A percentile compares a stretch with the other conserved stretches of the same genome.
These are phyloP conservation scores for Blastomyces emzantsi DNA, from an alignment of 2,329 filamentous ascomycete genomes.

Conservation along the genomic window DNA sequence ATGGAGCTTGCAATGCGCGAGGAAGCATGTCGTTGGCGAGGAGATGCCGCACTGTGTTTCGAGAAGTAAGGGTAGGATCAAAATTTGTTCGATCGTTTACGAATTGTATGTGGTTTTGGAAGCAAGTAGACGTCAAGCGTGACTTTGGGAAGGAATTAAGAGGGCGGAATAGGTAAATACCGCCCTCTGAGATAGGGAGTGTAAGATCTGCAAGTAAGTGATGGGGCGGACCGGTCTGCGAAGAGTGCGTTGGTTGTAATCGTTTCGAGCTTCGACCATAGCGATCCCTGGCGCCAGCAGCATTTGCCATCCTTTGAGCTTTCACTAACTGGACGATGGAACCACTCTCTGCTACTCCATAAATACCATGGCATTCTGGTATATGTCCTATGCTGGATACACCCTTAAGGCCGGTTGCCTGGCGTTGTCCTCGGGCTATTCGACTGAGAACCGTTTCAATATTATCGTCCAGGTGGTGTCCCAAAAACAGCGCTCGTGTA, in stretches of 20 bases:
- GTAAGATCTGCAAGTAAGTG: not conserved
- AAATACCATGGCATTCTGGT: slow-evolving; percentile 73
- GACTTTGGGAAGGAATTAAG: slow-evolving; percentile 53
- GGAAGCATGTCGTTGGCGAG: slow-evolving; percentile 54
- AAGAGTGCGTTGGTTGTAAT: not conserved
- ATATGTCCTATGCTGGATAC: slow-evolving; percentile 59
- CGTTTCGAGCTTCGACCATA: not conserved
- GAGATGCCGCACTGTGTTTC: slow-evolving; percentile 72
- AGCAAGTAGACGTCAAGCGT: slow-evolving; percentile 57
- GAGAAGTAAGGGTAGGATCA: slow-evolving; percentile 63
- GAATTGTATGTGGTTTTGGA: slow-evolving; percentile 59
- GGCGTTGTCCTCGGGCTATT: slow-evolving; percentile 56
- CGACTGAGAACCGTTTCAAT: slow-evolving; percentile 84
- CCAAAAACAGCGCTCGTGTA: slow-evolving; percentile 60
- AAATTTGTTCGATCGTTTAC: slow-evolving; percentile 79
- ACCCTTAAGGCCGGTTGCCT: slow-evolving; percentile 58
- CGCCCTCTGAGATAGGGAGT: slow-evolving; percentile 26
- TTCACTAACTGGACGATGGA: not conserved
- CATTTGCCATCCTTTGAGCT: not conserved
- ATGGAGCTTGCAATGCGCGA: slow-evolving; percentile 55
- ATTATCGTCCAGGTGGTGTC: slow-evolving; percentile 84
- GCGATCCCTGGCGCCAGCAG: not conserved
- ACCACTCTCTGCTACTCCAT: slow-evolving; percentile 62
- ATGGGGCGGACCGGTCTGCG: not conserved
- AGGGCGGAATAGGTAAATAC: slow-evolving; percentile 31